phyloP scores from a whole-genome alignment of 139 green algal genomes.

The Closterium sp. region DNA sequence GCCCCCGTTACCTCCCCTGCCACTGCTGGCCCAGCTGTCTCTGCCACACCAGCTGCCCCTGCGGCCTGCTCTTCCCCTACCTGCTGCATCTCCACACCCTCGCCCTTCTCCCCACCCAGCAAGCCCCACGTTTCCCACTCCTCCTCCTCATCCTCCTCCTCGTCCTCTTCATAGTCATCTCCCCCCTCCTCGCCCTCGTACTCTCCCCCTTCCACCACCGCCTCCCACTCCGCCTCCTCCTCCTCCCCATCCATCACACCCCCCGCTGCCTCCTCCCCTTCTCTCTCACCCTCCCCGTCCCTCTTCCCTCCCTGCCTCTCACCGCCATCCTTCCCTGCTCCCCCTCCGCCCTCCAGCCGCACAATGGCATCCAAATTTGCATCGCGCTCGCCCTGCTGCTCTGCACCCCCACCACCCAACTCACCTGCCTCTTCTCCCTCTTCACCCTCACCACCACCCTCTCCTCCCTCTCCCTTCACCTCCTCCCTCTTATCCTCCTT shows the following conservation, averaged over 20 bases:
- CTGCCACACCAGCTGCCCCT: too few relatives aligned
- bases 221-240: slow-evolving; percentile 4
- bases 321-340: background rate
- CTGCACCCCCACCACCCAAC: background rate
- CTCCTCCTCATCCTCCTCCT: slow-evolving; percentile 17
- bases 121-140: slow-evolving; percentile 8
- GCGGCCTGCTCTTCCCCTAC: too few relatives aligned
- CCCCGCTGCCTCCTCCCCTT: background rate
- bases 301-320: background rate
- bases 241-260: background rate
- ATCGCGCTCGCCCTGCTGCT: background rate
- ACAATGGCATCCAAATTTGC: background rate
- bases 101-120: background rate
- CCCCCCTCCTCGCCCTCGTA: slow-evolving; percentile 17
- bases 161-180: slow-evolving; percentile 1
- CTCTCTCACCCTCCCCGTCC: background rate
- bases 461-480: slow-evolving; percentile 2
- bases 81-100: background rate
- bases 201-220: background rate
- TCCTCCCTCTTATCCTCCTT: background rate
- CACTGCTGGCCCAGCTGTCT: background rate
- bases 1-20: background rate
- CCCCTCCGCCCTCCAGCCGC: background rate
- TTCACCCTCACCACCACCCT: background rate
- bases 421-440: slow-evolving; percentile 1